Base-by-base conservation (phyloP, 176 grass and related monocot genomes). In the Bonia amplexicaulis region DNA sequence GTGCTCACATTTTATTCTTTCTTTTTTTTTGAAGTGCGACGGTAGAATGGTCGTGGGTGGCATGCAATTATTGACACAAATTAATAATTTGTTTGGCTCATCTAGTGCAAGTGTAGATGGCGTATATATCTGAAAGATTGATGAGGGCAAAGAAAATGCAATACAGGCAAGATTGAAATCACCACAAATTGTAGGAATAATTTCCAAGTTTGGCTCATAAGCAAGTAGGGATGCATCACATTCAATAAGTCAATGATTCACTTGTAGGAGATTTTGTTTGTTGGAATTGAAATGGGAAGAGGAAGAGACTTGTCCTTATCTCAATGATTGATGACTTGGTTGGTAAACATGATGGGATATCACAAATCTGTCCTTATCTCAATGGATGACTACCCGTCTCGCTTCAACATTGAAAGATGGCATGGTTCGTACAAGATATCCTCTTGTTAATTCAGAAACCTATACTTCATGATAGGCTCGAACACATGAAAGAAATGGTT, bases 341-440 rank as follows among this genome's bases (percentile, higher is more conserved):
- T 80, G 96, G 96, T 85, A 95, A 98, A 91, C 96, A 98, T 85
- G 91, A 92, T 65, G 93, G 77, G 89, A 98, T 69, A 52, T 98
- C 39, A 98, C 91, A 37, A 91, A 94, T 84, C 79, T 98, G 17
- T 95, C 96, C 22, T 89, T 98, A 73, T 98, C 93, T 64, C 96
- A 98, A 78, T 98, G 96, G 96, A 98, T 98, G 96, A 93, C 87
- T 57, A 98, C 93, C 2, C 96, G 93, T 54, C 80, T 98, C 10
- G 96, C 89, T 80, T 98, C 96, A 54, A 83, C 93, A 78, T 98
- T 93, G 39, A 95, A 90, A 90, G 93, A 98, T 95, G 96, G 96
- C 85, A 95, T 52, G 91, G 96, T 98, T 87, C 80, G 89, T 93
- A 66, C 53, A 71, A 45, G 17, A 35, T 73, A 67, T 79, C 22